Evolutionary conservation across 1,284 basidiomycete genomes (phyloP), one percentile per base, ranked within the genome.

Genomic region (Rhodotorula mucilaginosa): DNA sequence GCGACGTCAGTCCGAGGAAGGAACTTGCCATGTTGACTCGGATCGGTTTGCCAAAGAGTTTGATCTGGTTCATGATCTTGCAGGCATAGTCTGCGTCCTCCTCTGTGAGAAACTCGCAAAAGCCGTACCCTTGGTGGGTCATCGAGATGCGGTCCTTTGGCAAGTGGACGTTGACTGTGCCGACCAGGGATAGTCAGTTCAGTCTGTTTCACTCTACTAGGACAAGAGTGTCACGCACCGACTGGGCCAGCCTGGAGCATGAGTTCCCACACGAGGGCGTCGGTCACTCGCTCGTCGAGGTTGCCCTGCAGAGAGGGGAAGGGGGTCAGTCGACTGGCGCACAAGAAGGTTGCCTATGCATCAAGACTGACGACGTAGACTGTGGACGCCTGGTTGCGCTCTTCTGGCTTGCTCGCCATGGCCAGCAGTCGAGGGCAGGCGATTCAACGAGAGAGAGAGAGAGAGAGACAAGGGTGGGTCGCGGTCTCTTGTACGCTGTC

Each of bases 61-160:
- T 99, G 81, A 99, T 97, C 84, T 98, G 96, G 82, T 99, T 98
- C 94, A 99, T 96, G 79, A 98, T 97, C 85, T 97, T 97, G 86
- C 93, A 97, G 72, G 94, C 96, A 81, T 99, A 99, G 83, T 99
- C 95, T 77, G 96, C 94, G 83, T 98, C 97, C 80, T 94, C 92
- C 83, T 98, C 95, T 54, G 93, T 94, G 81, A 95, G 85, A 82
- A 98, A 98, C 84, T 99, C 96, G 86, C 96, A 97, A 83, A 99
- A 99, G 61, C 95, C 96, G 82, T 97, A 99, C 64, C 96, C 95
- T 83, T 99, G 97, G 81, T 99, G 96, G 5, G 91, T 86, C 90
- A 95, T 95, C 18, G 94, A 97, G 74, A 99, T 93, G 77, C 96
- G 89, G 83, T 99, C 97, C 83, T 98, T 99, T n/a, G 96, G 96